phyloP scores from a whole-genome alignment of 441 rosid species.

The Croton setiger region DNA sequence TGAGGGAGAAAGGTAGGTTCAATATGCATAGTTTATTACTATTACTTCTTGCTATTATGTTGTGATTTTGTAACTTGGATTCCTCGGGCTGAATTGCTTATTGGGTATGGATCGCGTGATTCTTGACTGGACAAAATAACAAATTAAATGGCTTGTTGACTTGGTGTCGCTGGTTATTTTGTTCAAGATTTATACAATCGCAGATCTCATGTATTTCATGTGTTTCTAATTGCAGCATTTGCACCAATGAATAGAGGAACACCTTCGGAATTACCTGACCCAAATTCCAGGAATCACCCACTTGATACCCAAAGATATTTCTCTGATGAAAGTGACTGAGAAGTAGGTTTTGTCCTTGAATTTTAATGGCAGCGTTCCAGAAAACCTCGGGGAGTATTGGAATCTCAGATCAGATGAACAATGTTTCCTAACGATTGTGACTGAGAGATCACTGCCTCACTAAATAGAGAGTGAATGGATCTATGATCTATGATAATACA shows the following conservation, averaged over 20 bases:
- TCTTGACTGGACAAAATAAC: neutral
- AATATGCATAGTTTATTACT: neutral
- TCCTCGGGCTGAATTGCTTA: conserved; percentile 1
- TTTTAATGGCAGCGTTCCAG: neutral
- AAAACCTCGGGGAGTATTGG: neutral
- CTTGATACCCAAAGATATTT: conserved; percentile 65
- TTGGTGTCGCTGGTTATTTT: neutral
- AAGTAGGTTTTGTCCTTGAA: neutral
- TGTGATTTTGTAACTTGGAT: neutral
- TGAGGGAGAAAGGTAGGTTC: conserved; percentile 75
- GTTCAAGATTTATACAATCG: neutral
- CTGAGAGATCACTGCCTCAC: neutral
- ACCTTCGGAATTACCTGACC: conserved; percentile 26
- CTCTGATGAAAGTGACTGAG: conserved; percentile 22
- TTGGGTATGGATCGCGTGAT: neutral
- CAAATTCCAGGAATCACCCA: conserved; percentile 43
- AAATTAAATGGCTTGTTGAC: neutral
- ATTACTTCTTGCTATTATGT: neutral
- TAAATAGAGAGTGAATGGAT: neutral
- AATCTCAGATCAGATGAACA: neutral
- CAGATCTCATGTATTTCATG: conserved; percentile 8
- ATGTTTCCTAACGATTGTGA: no score
- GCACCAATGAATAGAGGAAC: conserved; percentile 72
- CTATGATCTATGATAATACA: neutral
- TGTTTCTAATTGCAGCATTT: conserved; percentile 61